Conservation (phyloP, 306 rosid species). For the Cucurbita moschata region DNA sequence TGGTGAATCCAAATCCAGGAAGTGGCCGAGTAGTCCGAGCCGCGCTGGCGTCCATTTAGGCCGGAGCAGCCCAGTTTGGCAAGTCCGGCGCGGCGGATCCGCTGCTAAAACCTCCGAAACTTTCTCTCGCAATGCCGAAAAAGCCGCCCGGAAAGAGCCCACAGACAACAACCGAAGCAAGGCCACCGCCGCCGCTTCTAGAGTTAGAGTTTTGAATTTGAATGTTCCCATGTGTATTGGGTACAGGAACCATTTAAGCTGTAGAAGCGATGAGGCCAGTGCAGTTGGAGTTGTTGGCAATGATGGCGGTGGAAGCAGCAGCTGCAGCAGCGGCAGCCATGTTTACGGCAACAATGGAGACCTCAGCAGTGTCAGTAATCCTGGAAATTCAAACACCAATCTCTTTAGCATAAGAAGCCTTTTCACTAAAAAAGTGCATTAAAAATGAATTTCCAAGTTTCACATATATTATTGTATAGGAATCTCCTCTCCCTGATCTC, state of each 20-base stretch:
- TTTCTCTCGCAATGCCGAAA: constrained; percentile 15
- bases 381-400: constrained; percentile 22
- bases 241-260: constrained; percentile 47
- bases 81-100: constrained; percentile 41
- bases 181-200: not conserved
- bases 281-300: constrained; percentile 12
- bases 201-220: constrained; percentile 51
- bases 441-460: not conserved
- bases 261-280: constrained; percentile 47
- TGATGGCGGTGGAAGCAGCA: not conserved
- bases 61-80: constrained; percentile 92
- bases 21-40: constrained; percentile 81
- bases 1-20: constrained; percentile 77
- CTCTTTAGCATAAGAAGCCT: constrained; percentile 64
- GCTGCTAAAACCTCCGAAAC: constrained; percentile 21
- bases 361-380: constrained; percentile 7
- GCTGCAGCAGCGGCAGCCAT: not conserved
- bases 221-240: constrained; percentile 81
- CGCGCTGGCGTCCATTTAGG: constrained; percentile 72
- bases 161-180: constrained; percentile 31
- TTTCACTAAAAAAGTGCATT: constrained; percentile 57
- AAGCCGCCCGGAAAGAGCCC: constrained; percentile 21
- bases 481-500: not conserved
- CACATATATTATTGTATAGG: constrained; percentile 5
- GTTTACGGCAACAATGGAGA: not conserved